Evolutionary conservation across 2,329 filamentous ascomycete genomes (phyloP).

Genomic region (Fusarium multiceps): DNA sequence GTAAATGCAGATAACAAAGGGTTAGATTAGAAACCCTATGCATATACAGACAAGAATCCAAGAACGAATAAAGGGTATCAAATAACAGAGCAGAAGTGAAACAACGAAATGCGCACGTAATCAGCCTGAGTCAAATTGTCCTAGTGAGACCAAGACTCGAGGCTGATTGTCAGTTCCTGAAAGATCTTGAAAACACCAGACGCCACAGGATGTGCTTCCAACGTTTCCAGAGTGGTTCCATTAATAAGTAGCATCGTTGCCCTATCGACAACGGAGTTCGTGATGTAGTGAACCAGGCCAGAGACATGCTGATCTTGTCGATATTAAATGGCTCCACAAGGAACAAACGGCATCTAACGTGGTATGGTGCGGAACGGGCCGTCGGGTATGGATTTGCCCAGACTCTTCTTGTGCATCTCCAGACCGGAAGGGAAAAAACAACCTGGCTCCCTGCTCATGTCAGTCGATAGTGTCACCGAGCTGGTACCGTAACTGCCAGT

Average conservation of each 20-base stretch:
- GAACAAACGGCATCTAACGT: conserved; percentile 2
- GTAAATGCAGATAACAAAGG: conserved; percentile 26
- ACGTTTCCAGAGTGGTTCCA: not conserved
- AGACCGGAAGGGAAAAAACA: not conserved
- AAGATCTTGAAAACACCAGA: not conserved
- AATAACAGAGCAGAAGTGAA: conserved; percentile 45
- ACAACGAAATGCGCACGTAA: conserved; percentile 5
- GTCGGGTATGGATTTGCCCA: conserved; percentile 30
- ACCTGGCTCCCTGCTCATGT: not conserved
- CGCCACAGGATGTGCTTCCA: conserved; percentile 1
- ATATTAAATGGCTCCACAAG: conserved; percentile 36
- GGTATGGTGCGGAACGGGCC: conserved; percentile 40
- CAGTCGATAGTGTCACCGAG: conserved; percentile 2
- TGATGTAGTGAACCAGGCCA: conserved; percentile 12
- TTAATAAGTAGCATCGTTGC: conserved; percentile 1
- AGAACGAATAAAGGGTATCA: conserved; percentile 44
- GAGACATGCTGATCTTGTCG: conserved; percentile 9
- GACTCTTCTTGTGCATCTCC: conserved; percentile 10
- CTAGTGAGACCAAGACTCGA: not conserved
- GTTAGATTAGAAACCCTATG: conserved; percentile 7
- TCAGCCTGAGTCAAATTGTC: conserved; percentile 1
- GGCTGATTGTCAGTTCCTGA: not conserved
- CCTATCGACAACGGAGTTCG: conserved; percentile 4
- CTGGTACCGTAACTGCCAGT: not conserved
- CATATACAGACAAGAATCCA: conserved; percentile 28